phyloP scores from a whole-genome alignment of 176 grass and related monocot genomes.

The Alopecurus myosuroides region DNA sequence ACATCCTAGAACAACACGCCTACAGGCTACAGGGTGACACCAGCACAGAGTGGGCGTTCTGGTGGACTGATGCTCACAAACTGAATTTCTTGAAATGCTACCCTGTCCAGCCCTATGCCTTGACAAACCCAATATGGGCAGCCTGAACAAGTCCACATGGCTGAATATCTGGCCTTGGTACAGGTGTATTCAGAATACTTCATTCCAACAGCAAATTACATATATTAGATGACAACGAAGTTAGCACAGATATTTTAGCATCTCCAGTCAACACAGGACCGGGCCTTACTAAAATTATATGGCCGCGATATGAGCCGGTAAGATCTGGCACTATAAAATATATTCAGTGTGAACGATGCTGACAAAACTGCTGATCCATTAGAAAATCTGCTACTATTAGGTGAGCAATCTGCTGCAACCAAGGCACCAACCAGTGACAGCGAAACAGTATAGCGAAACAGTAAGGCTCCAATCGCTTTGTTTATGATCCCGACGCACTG shows the following conservation, averaged over 20 bases:
- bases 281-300: not conserved
- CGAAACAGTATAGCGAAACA: not conserved
- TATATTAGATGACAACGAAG: not conserved
- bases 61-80: conserved; percentile 14
- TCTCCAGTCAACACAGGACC: conserved; percentile 2
- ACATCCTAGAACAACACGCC: not conserved
- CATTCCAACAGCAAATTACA: not conserved
- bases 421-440: conserved; percentile 19
- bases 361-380: conserved; percentile 32
- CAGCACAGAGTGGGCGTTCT: not conserved
- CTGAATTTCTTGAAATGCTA: not conserved
- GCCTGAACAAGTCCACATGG: not conserved
- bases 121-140: conserved; percentile 14
- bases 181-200: not conserved
- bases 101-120: not conserved
- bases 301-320: not conserved
- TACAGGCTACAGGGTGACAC: not conserved
- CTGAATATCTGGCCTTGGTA: not conserved
- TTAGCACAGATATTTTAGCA: not conserved
- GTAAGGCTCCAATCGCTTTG: not conserved
- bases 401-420: conserved; percentile 15
- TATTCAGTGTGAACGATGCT: not conserved
- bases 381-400: conserved; percentile 2
- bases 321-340: conserved; percentile 28
- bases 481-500: not conserved